Evolutionary conservation across 176 grass and related monocot genomes (phyloP), one percentile per base, ranked within the genome.

Genomic region (Triticum aestivum): DNA sequence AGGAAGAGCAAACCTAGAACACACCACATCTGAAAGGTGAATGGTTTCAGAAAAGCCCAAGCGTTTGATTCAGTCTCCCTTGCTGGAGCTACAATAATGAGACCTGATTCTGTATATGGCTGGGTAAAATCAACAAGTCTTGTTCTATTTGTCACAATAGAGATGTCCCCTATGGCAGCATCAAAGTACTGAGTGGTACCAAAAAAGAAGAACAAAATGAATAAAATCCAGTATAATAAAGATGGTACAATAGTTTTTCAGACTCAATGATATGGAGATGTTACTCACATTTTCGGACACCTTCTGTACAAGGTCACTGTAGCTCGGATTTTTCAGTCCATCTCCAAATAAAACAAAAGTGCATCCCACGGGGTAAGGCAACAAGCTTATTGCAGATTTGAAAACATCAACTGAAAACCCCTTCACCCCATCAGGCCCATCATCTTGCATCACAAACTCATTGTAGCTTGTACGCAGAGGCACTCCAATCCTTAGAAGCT

Each of bases 401-500:
- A 98, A 98, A 63, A 98, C 91, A 89, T 98, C 96, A 45, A 95
- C 79, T 58, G 93, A 92, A 86, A 93, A 98, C 33, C 96, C 96
- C 38, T 95, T 91, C 26, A 98, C 89, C 81, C 91, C 86, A 41
- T 95, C 88, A 54, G 91, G 84, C 47, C 86, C 71, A 23, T 85
- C 68, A 61, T 87, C 88, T 77, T 84, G 90, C 37, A 88, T 83
- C 30, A 95, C 84, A 81, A 98, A 95, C 35, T 98, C 89, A 68
- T 89, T 89, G 75, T 90, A 98, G 32, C 96, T 92, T 1, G 75
- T 84, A 71, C 91, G 86, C 27, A 89, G 89, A 73, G 96, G 96
- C 12, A 98, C 91, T 17, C 96, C 96, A 27, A 95, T 98, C 85
- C 70, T 95, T 78, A 98, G 87, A 65, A 79, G 77, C 68, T 91